Percentiles rank a stretch among this genome's conserved stretches.
Evolutionary conservation across 2,329 filamentous ascomycete genomes (phyloP).

Genomic region (Scedosporium boydii): DNA sequence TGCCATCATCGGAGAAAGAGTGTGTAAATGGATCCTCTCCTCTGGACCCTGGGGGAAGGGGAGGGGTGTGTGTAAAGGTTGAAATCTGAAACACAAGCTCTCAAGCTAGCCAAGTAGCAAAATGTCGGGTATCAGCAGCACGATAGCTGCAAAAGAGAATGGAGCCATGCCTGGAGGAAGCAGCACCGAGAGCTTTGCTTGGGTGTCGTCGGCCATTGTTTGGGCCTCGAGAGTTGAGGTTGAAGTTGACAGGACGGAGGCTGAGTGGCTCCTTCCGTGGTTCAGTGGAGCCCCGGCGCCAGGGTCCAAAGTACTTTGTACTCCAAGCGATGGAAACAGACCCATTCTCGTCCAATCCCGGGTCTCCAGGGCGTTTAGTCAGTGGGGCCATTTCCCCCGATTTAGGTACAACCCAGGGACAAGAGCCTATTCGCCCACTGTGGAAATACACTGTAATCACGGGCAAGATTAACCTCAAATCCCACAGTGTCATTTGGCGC

Average conservation of each 20-base stretch:
- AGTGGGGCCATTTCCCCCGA: neutral
- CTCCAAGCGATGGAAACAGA: neutral
- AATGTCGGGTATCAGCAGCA: neutral
- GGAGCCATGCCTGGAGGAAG: neutral
- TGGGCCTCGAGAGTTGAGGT: constrained; percentile 3
- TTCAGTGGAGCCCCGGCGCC: neutral
- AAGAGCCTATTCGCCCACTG: neutral
- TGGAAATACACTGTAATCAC: neutral
- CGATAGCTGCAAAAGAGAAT: neutral
- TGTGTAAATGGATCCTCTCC: too few relatives aligned
- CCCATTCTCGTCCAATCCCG: neutral
- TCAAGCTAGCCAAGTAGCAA: neutral
- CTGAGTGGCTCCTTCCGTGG: neutral
- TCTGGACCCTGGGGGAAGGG: neutral
- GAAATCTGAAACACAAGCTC: neutral
- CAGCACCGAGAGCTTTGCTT: neutral
- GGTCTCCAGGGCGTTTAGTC: neutral
- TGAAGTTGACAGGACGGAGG: neutral
- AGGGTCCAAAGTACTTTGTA: neutral
- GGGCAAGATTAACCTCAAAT: neutral
- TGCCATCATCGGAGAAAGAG: neutral
- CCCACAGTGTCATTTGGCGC: neutral
- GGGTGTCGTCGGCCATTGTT: constrained; percentile 1
- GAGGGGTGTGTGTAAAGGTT: neutral
- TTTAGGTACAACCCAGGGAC: neutral